These are phyloP conservation scores for Apiospora koreana DNA, from an alignment of 2,329 filamentous ascomycete genomes.

Conservation along the genomic window DNA sequence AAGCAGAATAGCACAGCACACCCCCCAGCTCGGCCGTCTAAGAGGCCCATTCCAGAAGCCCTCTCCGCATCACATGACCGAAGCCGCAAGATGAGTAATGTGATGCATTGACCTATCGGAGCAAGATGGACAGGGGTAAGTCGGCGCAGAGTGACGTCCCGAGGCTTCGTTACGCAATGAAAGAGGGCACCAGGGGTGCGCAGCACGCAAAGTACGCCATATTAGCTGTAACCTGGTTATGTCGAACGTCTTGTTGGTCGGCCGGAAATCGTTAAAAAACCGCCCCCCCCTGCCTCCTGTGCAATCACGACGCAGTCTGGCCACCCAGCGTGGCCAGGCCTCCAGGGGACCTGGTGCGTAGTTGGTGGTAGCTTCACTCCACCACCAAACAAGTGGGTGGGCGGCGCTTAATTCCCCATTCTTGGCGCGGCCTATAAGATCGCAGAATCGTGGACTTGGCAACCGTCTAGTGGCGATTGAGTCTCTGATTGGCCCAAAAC, in stretches of 20 bases:
- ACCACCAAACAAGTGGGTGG: not conserved
- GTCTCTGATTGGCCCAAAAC: constrained; percentile 6
- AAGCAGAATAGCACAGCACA: not conserved
- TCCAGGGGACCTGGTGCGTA: not conserved
- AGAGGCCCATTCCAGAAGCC: constrained; percentile 10
- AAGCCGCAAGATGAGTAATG: constrained; percentile 8
- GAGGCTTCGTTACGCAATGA: not conserved
- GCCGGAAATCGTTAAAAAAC: not conserved
- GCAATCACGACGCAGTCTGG: no score
- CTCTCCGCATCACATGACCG: not conserved
- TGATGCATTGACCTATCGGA: constrained; percentile 10
- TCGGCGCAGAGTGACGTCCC: not conserved
- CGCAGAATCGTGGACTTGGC: not conserved
- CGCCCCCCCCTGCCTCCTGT: not conserved
- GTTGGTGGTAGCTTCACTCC: not conserved
- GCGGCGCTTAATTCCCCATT: not conserved
- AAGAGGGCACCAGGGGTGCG: not conserved
- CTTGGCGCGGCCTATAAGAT: constrained; percentile 2
- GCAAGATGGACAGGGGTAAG: not conserved
- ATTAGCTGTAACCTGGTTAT: not conserved
- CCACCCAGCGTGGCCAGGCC: not conserved
- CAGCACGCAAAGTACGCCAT: not conserved
- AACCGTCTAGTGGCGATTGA: not conserved
- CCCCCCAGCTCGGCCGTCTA: not conserved
- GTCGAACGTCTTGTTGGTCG: not conserved